Evolutionary conservation across 2,329 filamentous ascomycete species (phyloP).

Genomic region (Rhynchosporium agropyri): DNA sequence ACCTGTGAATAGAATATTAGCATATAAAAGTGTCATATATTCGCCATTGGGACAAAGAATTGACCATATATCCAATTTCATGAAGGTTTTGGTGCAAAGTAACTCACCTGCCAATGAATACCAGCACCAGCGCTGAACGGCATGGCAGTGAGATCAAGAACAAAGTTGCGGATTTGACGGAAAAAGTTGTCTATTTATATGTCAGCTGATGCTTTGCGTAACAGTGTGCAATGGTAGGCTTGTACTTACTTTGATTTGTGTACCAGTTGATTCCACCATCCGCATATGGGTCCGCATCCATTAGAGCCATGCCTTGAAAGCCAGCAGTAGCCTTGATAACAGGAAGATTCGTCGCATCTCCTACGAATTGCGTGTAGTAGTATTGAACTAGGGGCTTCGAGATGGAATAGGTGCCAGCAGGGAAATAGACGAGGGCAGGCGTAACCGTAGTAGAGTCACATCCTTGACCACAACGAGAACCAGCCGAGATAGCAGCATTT

Average conservation of each 20-base stretch:
- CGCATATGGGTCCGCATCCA: conserved; percentile 86
- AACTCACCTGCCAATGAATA: conserved; percentile 70
- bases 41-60: no score
- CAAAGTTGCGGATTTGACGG: conserved; percentile 79
- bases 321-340: conserved; percentile 71
- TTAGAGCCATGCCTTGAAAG: conserved; percentile 84
- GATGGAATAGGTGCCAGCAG: conserved; percentile 81
- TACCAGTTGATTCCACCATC: conserved; percentile 71
- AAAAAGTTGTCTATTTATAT: conserved; percentile 68
- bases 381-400: conserved; percentile 77
- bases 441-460: conserved; percentile 85
- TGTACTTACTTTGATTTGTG: conserved; percentile 71
- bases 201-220: conserved; percentile 8
- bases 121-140: conserved; percentile 64
- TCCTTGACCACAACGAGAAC: conserved; percentile 74
- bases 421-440: conserved; percentile 89
- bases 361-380: conserved; percentile 93
- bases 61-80: no score
- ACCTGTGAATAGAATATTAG: conserved; percentile 46
- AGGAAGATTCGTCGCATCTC: conserved; percentile 73
- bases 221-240: no score
- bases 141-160: conserved; percentile 73
- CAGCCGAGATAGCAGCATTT: conserved; percentile 78
- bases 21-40: no score
- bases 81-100: no score